Percentiles rank a stretch among this genome's conserved stretches.
These are phyloP conservation scores for Nicotiana knightiana DNA, from an alignment of 257 asterid genomes.

Conservation along the genomic window DNA sequence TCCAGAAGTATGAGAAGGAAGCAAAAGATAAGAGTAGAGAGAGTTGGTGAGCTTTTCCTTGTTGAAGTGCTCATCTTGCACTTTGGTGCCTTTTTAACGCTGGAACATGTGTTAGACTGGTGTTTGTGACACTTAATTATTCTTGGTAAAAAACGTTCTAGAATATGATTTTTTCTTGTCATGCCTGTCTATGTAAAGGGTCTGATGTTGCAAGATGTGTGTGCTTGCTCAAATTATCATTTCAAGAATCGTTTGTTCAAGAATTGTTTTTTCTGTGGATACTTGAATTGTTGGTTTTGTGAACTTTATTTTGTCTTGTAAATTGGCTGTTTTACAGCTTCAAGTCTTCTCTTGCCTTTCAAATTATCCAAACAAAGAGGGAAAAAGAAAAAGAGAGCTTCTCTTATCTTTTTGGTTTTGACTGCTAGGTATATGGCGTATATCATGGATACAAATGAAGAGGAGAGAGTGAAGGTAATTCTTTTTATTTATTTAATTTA, in stretches of 20 bases:
- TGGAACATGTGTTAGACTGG: not conserved
- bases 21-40: constrained; percentile 96
- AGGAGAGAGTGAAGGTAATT: constrained; percentile 89
- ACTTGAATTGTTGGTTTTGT: not conserved
- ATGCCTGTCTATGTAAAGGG: not conserved
- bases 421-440: constrained; percentile 88
- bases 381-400: not conserved
- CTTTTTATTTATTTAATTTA: not conserved
- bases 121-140: not conserved
- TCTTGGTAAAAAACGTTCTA: not conserved
- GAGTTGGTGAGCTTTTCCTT: constrained; percentile 69
- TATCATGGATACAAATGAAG: constrained; percentile 98
- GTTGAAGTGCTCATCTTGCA: not conserved
- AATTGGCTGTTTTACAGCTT: not conserved
- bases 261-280: not conserved
- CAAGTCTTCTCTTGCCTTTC: not conserved
- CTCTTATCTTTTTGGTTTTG: not conserved
- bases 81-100: not conserved
- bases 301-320: not conserved
- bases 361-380: not conserved
- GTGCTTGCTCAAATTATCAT: too few species aligned
- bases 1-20: constrained; percentile 95
- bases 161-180: not conserved
- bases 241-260: not conserved
- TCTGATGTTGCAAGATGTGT: not conserved